Conservation (phyloP, 2,329 filamentous ascomycete genomes). For the Fusarium stilboides region DNA sequence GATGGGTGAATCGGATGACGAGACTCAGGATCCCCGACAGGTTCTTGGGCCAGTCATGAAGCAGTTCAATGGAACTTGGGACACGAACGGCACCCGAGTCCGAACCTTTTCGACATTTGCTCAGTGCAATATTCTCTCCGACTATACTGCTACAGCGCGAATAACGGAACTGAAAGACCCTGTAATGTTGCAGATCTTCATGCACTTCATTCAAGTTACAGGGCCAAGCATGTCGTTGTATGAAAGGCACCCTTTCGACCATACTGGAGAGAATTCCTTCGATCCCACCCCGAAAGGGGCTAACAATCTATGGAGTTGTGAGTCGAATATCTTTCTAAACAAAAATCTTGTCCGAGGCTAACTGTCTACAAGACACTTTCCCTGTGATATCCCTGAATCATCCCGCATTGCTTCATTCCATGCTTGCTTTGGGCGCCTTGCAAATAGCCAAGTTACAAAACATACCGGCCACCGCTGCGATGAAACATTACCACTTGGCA, state of each 20-base stretch:
- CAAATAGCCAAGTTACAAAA: conserved; percentile 89
- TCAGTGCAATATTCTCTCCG: conserved; percentile 69
- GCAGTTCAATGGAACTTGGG: conserved; percentile 52
- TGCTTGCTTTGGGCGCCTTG: conserved; percentile 87
- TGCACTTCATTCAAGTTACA: conserved; percentile 92
- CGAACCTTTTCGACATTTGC: conserved; percentile 66
- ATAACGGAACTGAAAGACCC: conserved; percentile 84
- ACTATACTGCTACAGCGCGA: conserved; percentile 75
- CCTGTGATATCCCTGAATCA: conserved; percentile 87
- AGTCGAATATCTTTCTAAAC: conserved; percentile 48
- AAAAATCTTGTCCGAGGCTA: conserved; percentile 28
- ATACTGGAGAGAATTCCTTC: conserved; percentile 71
- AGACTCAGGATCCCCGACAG: conserved; percentile 59
- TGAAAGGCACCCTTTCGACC: conserved; percentile 84
- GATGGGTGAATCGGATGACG: conserved; percentile 74
- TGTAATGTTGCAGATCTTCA: conserved; percentile 86
- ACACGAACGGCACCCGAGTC: conserved; percentile 59
- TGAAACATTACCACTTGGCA: conserved; percentile 93
- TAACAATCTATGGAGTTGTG: conserved; percentile 76
- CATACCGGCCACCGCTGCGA: conserved; percentile 81
- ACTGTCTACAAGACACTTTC: conserved; percentile 73
- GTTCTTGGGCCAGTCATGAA: conserved; percentile 55
- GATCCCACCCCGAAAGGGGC: conserved; percentile 73
- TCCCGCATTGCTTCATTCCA: conserved; percentile 90
- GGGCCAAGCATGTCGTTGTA: conserved; percentile 89